Evolutionary conservation across 2,329 filamentous ascomycete species (phyloP).

Genomic region (Aspergillus melleus): DNA sequence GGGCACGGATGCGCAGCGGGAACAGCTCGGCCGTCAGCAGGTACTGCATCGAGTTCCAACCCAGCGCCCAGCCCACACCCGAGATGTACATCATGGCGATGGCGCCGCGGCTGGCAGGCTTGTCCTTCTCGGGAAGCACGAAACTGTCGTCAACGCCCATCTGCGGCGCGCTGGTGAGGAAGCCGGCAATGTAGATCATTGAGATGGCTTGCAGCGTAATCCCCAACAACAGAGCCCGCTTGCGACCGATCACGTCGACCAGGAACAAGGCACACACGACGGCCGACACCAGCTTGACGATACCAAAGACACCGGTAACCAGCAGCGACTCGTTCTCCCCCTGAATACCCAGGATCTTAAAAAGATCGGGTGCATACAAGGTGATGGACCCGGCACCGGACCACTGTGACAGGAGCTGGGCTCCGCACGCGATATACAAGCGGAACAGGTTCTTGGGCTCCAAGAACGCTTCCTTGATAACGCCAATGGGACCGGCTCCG

Average conservation of each 20-base stretch:
- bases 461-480: conserved; percentile 67
- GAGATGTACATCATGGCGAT: conserved; percentile 73
- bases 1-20: conserved; percentile 69
- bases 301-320: conserved; percentile 72
- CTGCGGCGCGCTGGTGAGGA: conserved; percentile 63
- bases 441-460: conserved; percentile 70
- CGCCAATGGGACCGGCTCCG: conserved; percentile 64
- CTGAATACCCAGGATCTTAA: conserved; percentile 68
- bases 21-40: conserved; percentile 76
- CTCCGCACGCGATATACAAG: conserved; percentile 66
- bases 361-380: conserved; percentile 73
- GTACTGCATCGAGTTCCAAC: conserved; percentile 78
- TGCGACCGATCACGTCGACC: conserved; percentile 76
- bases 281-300: conserved; percentile 69
- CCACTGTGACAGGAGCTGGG: conserved; percentile 74
- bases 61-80: conserved; percentile 68
- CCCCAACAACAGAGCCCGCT: conserved; percentile 62
- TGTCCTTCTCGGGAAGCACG: conserved; percentile 49
- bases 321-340: conserved; percentile 69
- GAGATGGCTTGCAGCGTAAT: conserved; percentile 61
- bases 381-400: conserved; percentile 73
- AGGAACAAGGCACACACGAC: conserved; percentile 73
- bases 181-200: conserved; percentile 64
- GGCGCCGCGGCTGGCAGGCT: conserved; percentile 60
- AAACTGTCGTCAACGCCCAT: conserved; percentile 52